phyloP scores from a whole-genome alignment of 306 rosid genomes.

The Prunus mira region DNA sequence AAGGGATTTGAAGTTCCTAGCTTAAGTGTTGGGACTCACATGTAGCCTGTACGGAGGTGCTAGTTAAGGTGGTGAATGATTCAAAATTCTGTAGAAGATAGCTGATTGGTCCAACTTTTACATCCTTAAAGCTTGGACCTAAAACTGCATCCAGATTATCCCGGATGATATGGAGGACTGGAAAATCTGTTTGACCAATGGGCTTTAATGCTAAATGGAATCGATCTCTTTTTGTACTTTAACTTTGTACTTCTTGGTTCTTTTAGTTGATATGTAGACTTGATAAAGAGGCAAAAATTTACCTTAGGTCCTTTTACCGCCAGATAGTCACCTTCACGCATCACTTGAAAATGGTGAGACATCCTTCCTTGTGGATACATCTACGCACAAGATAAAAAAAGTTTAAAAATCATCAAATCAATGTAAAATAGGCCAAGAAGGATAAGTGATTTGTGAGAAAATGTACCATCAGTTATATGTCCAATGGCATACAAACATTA shows the following conservation, averaged over 20 bases:
- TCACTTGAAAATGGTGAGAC: conserved; percentile 74
- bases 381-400: conserved; percentile 24
- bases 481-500: too few relatives aligned
- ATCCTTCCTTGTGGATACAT: conserved; percentile 81
- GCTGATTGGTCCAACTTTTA: background rate
- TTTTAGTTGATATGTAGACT: background rate
- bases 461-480: background rate
- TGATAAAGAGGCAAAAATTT: background rate
- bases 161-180: background rate
- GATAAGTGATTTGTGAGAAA: conserved; percentile 1
- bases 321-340: conserved; percentile 64
- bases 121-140: background rate
- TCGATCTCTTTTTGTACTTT: background rate
- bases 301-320: conserved; percentile 79
- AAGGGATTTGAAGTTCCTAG: background rate
- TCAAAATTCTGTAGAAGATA: background rate
- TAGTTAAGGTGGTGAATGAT: too few relatives aligned
- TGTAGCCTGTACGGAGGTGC: background rate
- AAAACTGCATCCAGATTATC: background rate
- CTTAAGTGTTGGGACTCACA: background rate
- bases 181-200: background rate
- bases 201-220: background rate
- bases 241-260: background rate
- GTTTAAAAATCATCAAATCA: background rate
- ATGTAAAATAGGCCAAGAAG: background rate